Evolutionary conservation across 2,329 filamentous ascomycete genomes (phyloP).

Genomic region (Domatiomyces catenatus): DNA sequence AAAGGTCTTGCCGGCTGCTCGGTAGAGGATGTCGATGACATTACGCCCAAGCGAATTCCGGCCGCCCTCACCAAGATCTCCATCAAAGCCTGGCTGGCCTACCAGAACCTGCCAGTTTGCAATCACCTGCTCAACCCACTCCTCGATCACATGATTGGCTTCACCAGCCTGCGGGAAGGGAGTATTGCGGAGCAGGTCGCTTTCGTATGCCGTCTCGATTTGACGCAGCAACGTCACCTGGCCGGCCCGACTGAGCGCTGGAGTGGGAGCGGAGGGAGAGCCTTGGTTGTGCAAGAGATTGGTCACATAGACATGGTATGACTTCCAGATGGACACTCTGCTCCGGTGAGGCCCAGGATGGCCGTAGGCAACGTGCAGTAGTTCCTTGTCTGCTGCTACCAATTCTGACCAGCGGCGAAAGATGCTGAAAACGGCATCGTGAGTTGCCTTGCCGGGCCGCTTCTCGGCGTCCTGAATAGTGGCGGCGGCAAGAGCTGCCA

Average conservation of each 20-base stretch:
- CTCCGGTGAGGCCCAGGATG: constrained; percentile 19
- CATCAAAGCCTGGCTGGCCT: constrained; percentile 63
- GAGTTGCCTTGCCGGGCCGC: constrained; percentile 33
- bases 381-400: constrained; percentile 7
- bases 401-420: constrained; percentile 32
- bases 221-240: constrained; percentile 63
- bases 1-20: constrained; percentile 80
- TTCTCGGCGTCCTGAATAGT: constrained; percentile 29
- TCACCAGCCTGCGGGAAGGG: constrained; percentile 74
- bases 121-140: constrained; percentile 64
- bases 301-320: constrained; percentile 70
- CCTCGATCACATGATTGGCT: constrained; percentile 62
- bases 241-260: constrained; percentile 35
- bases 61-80: constrained; percentile 67
- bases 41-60: constrained; percentile 59
- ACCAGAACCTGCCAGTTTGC: constrained; percentile 74
- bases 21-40: constrained; percentile 74
- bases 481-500: constrained; percentile 56
- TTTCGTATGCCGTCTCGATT: constrained; percentile 67
- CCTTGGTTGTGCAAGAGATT: constrained; percentile 42
- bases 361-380: constrained; percentile 9
- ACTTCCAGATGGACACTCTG: constrained; percentile 60
- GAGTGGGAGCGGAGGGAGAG: constrained; percentile 4
- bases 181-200: constrained; percentile 59
- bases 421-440: constrained; percentile 18